Evolutionary conservation across 208 protist species (phyloP).

Genomic region (Crithidia fasciculata): DNA sequence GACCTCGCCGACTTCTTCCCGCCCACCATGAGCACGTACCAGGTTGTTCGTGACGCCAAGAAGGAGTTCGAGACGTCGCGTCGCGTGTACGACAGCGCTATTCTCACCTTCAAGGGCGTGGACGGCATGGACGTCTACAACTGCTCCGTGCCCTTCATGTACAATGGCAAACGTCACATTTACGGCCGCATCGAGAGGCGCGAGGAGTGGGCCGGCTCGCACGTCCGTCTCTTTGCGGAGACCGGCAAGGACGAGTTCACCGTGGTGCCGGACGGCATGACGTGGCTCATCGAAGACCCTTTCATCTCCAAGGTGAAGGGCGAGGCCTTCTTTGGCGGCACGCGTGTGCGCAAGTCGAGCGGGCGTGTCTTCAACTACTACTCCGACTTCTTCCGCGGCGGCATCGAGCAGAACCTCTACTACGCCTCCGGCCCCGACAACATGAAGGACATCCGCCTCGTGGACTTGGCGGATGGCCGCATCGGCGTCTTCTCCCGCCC

Average conservation of each 20-base stretch:
- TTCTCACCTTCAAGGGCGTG: constrained; percentile 61
- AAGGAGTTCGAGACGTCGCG: constrained; percentile 42
- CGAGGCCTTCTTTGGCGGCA: constrained; percentile 57
- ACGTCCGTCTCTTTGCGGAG: constrained; percentile 59
- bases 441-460: constrained; percentile 66
- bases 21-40: constrained; percentile 28
- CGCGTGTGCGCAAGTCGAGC: constrained; percentile 48
- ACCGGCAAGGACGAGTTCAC: constrained; percentile 70
- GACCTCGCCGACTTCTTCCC: constrained; percentile 2
- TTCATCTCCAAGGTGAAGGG: constrained; percentile 56
- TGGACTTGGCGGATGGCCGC: constrained; percentile 48
- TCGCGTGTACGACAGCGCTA: constrained; percentile 46
- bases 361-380: constrained; percentile 51
- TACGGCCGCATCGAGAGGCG: constrained; percentile 57
- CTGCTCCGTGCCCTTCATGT: constrained; percentile 60
- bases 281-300: constrained; percentile 59
- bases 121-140: constrained; percentile 69
- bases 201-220: constrained; percentile 53
- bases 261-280: constrained; percentile 43
- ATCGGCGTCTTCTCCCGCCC: constrained; percentile 70
- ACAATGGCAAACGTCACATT: constrained; percentile 56
- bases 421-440: constrained; percentile 53
- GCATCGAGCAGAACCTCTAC: constrained; percentile 48
- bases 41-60: constrained; percentile 44
- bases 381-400: constrained; percentile 62